Base-by-base conservation (phyloP, 2,329 filamentous ascomycete genomes). In the Paecilomyces fulvus region DNA sequence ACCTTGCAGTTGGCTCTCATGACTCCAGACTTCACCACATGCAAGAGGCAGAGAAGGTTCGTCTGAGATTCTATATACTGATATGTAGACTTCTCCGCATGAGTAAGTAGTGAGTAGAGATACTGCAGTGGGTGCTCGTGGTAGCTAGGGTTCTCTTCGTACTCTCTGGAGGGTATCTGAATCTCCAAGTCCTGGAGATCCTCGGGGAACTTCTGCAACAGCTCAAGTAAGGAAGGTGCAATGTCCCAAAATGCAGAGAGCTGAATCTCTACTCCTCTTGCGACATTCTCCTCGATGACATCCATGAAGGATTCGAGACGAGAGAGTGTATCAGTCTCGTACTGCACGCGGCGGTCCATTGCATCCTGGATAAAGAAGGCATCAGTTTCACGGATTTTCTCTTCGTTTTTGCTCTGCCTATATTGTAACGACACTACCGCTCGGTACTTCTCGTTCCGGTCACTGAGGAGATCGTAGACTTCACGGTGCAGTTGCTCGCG, bases 161-260 rank as follows among this genome's bases (percentile, higher is more conserved):
- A 88, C 72, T 99, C 94, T 17, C 83, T 78, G 0, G 81, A 69
- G 0, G 94, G 92, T 50, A 97, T 91, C 64, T 88, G 83, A 51
- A 96, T 82, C 21, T 83, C 78, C 72, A 95, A 91, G 0, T 74
- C 75, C 3, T 68, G 63, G 25, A 82, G 68, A 23, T 73, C 64
- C 1, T 74, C 69, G 0, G 91, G 92, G 21, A 96, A 86, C 65
- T 88, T 88, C 58, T 95, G 89, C 10, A 95, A 81, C 51, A 97
- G 78, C 14, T 85, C 81, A 25, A 87, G 80, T 0, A 99, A 80
- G 3, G 86, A 85, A 2, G 94, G 94, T 1, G 92, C 92, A 65
- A 97, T 95, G 68, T 99, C 94, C 94, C 94, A 99, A 71, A 97
- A 99, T 0, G 92, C 92, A 9, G 88, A 92, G 2, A 96, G 81